Percentiles rank a stretch among this genome's conserved stretches.
Evolutionary conservation across 2,329 filamentous ascomycete genomes (phyloP).

Genomic region (Teratosphaeria gauchensis): DNA sequence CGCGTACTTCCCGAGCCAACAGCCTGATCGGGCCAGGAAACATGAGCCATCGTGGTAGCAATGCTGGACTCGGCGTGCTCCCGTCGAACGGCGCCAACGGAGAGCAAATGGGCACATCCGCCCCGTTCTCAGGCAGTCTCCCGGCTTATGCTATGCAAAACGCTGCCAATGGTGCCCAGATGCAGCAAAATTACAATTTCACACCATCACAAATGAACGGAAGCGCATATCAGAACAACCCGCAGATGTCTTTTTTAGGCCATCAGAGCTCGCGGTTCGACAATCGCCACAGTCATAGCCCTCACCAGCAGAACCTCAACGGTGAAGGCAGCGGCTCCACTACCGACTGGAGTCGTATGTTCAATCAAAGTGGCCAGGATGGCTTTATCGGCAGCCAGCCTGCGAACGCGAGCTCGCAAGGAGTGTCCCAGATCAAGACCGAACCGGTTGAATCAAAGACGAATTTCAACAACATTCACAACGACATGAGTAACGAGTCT

Average conservation of each 20-base stretch:
- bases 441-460: constrained; percentile 31
- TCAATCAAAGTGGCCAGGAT: constrained; percentile 36
- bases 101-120: constrained; percentile 21
- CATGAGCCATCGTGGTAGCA: constrained; percentile 25
- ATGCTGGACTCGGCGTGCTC: constrained; percentile 24
- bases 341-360: constrained; percentile 37
- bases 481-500: constrained; percentile 37
- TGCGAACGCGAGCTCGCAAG: constrained; percentile 33
- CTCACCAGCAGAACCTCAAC: constrained; percentile 19
- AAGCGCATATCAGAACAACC: constrained; percentile 20
- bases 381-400: constrained; percentile 37
- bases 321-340: constrained; percentile 23
- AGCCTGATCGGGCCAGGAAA: constrained; percentile 35
- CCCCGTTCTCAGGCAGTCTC: constrained; percentile 20
- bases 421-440: constrained; percentile 30
- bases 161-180: constrained; percentile 15
- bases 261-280: constrained; percentile 29
- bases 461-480: constrained; percentile 27
- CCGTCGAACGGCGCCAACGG: constrained; percentile 17
- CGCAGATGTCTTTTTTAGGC: constrained; percentile 29
- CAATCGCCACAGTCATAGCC: constrained; percentile 25
- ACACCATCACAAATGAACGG: constrained; percentile 20
- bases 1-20: constrained; percentile 40
- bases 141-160: constrained; percentile 27
- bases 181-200: constrained; percentile 24